Base-by-base conservation (phyloP, 192 early-diverging fungal species). In the Linnemannia exigua region DNA sequence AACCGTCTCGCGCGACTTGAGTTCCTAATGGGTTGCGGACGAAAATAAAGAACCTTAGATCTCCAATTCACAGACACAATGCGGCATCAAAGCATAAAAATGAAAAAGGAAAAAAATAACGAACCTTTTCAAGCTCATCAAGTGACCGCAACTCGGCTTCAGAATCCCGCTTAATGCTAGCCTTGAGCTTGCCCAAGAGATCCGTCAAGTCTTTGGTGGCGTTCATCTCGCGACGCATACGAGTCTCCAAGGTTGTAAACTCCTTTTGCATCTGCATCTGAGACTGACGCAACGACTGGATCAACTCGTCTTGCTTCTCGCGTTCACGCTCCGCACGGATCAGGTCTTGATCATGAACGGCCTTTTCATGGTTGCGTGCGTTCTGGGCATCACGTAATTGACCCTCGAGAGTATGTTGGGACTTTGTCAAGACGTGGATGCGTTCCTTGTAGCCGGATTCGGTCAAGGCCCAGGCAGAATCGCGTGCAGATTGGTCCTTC, bases 71-170 rank as follows among this genome's bases (percentile, higher is more conserved):
- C 9, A 44, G 9, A 44, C 41, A 44, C 41, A 44, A 6, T 44
- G 41, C 9, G 9, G 41, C 50, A 33, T 15, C 48, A 52, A 54
- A 35, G 12, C 1, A 67, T 22, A 31, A 31, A 20, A 66, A 66
- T n/a, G 41, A 67, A 72, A 15, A 50, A 15, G 46, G 2, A 11
- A 14, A 36, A 28, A 44, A 20, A 33, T 3, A 33, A 14, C n/a
- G 68, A 68, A 81, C 80, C 67, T 70, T 76, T 33, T 81, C 80
- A 1, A 81, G 44, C 22, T 75, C 67, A 35, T 72, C 74, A 48
- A 81, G n/a, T 5, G 48, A 68, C 0, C 54, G 52, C 68, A 81
- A 54, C 54, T 81, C 74, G 2, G 36, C 50, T 20, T 69, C 80
- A 28, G 80, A 75, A 54, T 71, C 80, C 19, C 54, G 28, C 38